These are phyloP conservation scores for Coniella lustricola DNA, from an alignment of 2,329 filamentous ascomycete genomes.

Conservation along the genomic window DNA sequence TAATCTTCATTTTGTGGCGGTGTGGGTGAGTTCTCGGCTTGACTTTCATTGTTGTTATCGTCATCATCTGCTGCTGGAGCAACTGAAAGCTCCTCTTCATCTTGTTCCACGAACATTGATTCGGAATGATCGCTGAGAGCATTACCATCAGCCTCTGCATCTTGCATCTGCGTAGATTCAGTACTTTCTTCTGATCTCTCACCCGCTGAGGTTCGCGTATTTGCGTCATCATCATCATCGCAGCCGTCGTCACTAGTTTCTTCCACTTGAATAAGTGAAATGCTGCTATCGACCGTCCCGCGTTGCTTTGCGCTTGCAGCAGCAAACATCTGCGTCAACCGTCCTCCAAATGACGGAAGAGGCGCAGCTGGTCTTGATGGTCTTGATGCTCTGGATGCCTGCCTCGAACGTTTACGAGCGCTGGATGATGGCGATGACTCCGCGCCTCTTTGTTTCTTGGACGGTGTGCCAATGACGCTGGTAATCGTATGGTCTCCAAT, in stretches of 20 bases:
- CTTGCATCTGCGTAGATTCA: slow-evolving; percentile 16
- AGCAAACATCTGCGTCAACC: slow-evolving; percentile 38
- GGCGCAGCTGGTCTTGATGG: slow-evolving; percentile 20
- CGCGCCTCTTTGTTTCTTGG: slow-evolving; percentile 38
- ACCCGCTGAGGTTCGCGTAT: slow-evolving; percentile 3
- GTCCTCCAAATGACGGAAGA: slow-evolving; percentile 36
- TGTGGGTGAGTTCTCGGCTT: slow-evolving; percentile 17
- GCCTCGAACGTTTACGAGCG: slow-evolving; percentile 26
- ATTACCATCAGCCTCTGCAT: neutral
- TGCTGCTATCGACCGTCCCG: slow-evolving; percentile 14
- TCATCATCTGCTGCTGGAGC: slow-evolving; percentile 15
- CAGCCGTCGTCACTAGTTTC: slow-evolving; percentile 11
- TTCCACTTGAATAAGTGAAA: slow-evolving; percentile 16
- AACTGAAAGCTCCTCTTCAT: neutral
- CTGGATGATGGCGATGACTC: slow-evolving; percentile 24
- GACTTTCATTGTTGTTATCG: neutral
- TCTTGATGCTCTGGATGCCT: slow-evolving; percentile 23
- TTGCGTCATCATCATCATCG: slow-evolving; percentile 9
- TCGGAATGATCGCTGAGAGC: slow-evolving; percentile 2
- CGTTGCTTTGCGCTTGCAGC: slow-evolving; percentile 25
- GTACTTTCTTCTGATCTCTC: slow-evolving; percentile 9
- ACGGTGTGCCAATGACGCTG: slow-evolving; percentile 54
- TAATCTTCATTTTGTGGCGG: slow-evolving; percentile 16
- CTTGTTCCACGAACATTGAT: slow-evolving; percentile 12
- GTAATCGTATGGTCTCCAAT: slow-evolving; percentile 63